Evolutionary conservation across 257 asterid genomes (phyloP), one percentile per base, ranked within the genome.

Genomic region (Thymus quinquecostatus): DNA sequence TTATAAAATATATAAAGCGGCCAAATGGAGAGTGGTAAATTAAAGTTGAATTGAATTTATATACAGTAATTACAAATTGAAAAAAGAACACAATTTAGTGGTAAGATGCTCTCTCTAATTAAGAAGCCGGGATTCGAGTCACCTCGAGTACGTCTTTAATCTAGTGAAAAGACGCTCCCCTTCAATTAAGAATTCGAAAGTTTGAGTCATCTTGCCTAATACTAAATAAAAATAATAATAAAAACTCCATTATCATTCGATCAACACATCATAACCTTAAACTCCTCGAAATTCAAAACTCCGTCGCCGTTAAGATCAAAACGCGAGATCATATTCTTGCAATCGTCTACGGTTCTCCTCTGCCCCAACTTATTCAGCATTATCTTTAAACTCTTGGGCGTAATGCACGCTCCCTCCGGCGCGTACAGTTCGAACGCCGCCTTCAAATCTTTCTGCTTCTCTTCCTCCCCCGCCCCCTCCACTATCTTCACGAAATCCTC

Each of bases 291-390:
- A 48, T 51, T 67, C 11, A 67, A 49, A 6, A 67, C 72, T 32
- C 72, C 61, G 1, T 67, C 72, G 10, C 62, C 51, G 2, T 67
- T 67, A 3, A 67, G 32, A 51, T 67, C 72, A 36, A 67, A 67
- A n/a, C 2, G 62, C 6, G 61, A 50, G 4, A 67, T 67, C 72
- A 67, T 67, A 34, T 8, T 51, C 72, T 51, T 68, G 54, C 73
- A 68, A 32, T 41, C 68, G 38, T 62, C 84, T 0, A 79, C 75
- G 1, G 81, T 84, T 66, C 58, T 84, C 5, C 83, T 61, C 68
- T 86, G 85, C 10, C 97, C 97, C 79, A 91, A 62, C 51, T 73
- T 80, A 0, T 73, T 64, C 1, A 91, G 85, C 95, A 83, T 89
- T 68, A 66, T 86, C 74, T 75, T 86, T 84, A 91, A 78, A 38